phyloP scores from a whole-genome alignment of 2,329 filamentous ascomycete genomes.

The Ceratocystis albifundus region DNA sequence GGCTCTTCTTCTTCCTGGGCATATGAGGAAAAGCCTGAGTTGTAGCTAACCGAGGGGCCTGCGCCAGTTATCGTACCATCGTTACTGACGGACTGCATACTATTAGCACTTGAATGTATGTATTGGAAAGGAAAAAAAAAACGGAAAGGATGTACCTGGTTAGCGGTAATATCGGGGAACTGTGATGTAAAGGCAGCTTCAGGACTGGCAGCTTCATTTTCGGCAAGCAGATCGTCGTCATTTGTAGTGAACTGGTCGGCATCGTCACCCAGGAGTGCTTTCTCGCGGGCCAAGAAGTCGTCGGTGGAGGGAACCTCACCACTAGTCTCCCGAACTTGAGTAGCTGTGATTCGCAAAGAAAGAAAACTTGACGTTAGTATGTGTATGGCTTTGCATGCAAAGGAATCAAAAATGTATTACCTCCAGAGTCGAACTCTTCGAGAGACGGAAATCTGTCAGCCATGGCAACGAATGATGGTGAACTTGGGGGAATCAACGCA shows the following conservation, averaged over 20 bases:
- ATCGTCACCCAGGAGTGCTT: slow-evolving; percentile 81
- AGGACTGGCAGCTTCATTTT: slow-evolving; percentile 68
- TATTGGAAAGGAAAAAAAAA: too few relatives aligned
- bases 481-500: not conserved
- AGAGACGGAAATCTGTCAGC: slow-evolving; percentile 68
- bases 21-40: slow-evolving; percentile 49
- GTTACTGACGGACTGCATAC: slow-evolving; percentile 54
- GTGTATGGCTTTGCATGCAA: not conserved
- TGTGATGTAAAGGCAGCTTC: slow-evolving; percentile 50
- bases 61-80: slow-evolving; percentile 67
- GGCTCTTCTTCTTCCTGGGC: slow-evolving; percentile 63
- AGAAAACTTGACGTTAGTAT: not conserved
- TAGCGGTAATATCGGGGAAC: slow-evolving; percentile 68
- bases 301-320: slow-evolving; percentile 49
- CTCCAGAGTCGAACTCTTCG: slow-evolving; percentile 62
- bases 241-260: slow-evolving; percentile 79
- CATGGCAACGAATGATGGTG: slow-evolving; percentile 37
- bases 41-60: slow-evolving; percentile 46
- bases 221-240: slow-evolving; percentile 47
- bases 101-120: not conserved
- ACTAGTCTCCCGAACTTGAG: slow-evolving; percentile 48
- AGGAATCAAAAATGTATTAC: slow-evolving; percentile 30
- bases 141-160: slow-evolving; percentile 47
- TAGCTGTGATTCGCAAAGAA: slow-evolving; percentile 38
- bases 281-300: slow-evolving; percentile 87